phyloP scores from a whole-genome alignment of 2,329 filamentous ascomycete species.

The Sarocladium strictum region DNA sequence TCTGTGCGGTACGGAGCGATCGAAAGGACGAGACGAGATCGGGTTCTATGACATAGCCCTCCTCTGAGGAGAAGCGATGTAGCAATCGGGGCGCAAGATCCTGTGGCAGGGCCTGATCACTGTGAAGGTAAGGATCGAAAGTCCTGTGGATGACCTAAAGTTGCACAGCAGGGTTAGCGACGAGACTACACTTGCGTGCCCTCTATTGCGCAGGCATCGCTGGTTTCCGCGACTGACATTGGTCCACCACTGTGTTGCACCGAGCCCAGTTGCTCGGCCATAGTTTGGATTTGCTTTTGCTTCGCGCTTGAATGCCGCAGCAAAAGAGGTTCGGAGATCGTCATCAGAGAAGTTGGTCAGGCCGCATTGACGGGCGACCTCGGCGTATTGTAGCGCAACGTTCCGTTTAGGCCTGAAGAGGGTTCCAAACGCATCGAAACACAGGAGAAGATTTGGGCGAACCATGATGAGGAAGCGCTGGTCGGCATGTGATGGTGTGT shows the following conservation, averaged over 20 bases:
- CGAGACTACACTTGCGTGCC: too few species aligned
- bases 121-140: constrained; percentile 34
- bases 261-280: constrained; percentile 45
- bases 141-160: constrained; percentile 48
- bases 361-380: constrained; percentile 44
- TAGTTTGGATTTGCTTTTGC: constrained; percentile 50
- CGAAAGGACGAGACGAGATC: constrained; percentile 40
- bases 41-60: constrained; percentile 45
- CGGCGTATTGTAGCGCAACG: constrained; percentile 47
- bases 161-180: not conserved
- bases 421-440: constrained; percentile 62
- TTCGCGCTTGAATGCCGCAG: constrained; percentile 40
- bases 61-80: constrained; percentile 43
- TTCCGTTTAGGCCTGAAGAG: constrained; percentile 47
- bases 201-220: too few species aligned
- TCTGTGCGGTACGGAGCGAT: constrained; percentile 25
- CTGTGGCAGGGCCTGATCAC: constrained; percentile 30
- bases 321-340: constrained; percentile 29
- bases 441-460: constrained; percentile 41
- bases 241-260: constrained; percentile 52
- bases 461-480: not conserved
- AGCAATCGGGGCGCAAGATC: constrained; percentile 43
- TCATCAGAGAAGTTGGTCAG: constrained; percentile 34
- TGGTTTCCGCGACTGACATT: constrained; percentile 37
- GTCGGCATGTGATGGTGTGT: too few species aligned